Base-by-base conservation (phyloP, 2,329 filamentous ascomycete species). In the Lasiodiplodia sp. region DNA sequence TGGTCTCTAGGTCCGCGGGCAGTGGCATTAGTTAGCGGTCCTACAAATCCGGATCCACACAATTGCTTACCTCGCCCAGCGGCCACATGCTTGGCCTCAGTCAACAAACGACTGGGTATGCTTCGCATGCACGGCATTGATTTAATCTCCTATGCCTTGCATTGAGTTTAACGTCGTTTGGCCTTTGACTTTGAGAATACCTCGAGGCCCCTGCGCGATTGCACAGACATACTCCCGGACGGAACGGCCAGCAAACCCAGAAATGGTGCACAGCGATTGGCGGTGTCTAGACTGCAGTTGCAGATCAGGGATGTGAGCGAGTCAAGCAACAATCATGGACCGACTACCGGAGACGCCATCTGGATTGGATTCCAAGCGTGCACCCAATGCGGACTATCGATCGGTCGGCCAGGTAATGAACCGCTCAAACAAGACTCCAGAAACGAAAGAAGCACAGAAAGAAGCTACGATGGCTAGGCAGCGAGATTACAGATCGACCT, bases 401-500 rank as follows among this genome's bases (percentile, higher is more conserved):
- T 34, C 18, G 10, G 28, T 37, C 10, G 18, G n/a, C 44, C 18
- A n/a, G 44, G 44, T 10, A 47, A 21, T 47, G 44, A 11, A 11
- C n/a, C 44, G 44, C 44, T 47, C 6, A 11, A 47, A 10, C 10
- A 14, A 18, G 47, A 25, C 37, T n/a, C 5, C 16, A 47, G 44
- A 18, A 47, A 47, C 18, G 44, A 25, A 37, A 44, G 25, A 21
- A 11, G 18, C 18, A 34, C 6, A 25, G n/a, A 52, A 25, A 38
- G 18, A 8, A 38, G 37, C 28, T 31, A 64, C 28, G 23, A 25
- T 31, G 31, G 60, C 25, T n/a, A 16, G 58, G 5, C n/a, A 8
- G n/a, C 60, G 60, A 64, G 60, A 64, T 64, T 64, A 52, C 37
- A 51, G 60, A 64, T 64, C 47, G 60, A 34, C 44, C 31, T 44